Evolutionary conservation across 306 rosid genomes (phyloP).

Genomic region (Malus orientalis): DNA sequence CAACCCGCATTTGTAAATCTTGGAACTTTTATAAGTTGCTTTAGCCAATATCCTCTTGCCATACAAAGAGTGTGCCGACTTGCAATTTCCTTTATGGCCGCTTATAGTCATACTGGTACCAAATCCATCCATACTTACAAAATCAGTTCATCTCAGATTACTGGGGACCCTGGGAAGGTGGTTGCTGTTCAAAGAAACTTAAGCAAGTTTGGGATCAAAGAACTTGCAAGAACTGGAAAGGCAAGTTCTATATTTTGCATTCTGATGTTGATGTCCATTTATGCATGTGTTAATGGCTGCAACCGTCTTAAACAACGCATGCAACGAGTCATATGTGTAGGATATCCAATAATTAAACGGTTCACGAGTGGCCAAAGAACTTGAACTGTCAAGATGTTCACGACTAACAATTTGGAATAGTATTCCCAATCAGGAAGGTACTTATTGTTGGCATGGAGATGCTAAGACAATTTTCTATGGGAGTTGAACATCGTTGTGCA

Average conservation of each 20-base stretch:
- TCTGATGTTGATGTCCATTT: neutral
- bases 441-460: too few relatives aligned
- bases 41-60: neutral
- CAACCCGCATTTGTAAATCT: neutral
- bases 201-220: conserved; percentile 45
- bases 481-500: too few relatives aligned
- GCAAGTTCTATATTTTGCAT: conserved; percentile 1
- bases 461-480: too few relatives aligned
- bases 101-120: neutral
- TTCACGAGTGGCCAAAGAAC: neutral
- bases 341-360: neutral
- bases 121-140: neutral
- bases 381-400: neutral
- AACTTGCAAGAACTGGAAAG: conserved; percentile 60
- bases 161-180: conserved; percentile 62
- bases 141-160: conserved; percentile 26
- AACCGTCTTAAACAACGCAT: neutral
- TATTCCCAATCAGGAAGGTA: neutral
- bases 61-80: neutral
- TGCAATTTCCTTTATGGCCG: neutral
- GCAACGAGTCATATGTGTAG: neutral
- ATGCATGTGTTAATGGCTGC: neutral
- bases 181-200: conserved; percentile 48
- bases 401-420: neutral
- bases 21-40: too few relatives aligned